phyloP scores from a whole-genome alignment of 2,329 filamentous ascomycete species.

The Emydomyces testavorans region DNA sequence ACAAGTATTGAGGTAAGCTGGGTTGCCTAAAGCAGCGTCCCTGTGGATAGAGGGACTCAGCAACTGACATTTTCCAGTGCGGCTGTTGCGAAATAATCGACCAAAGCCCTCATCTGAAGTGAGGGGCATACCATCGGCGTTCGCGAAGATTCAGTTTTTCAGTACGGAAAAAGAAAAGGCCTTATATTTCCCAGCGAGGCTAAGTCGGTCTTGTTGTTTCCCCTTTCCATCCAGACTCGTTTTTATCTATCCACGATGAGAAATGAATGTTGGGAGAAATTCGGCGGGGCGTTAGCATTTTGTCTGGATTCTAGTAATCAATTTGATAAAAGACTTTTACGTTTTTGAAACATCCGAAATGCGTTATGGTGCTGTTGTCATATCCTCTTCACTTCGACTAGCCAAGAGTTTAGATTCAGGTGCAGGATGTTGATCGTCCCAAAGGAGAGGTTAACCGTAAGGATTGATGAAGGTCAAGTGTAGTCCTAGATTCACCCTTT shows the following conservation, averaged over 20 bases:
- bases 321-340: slow-evolving; percentile 6
- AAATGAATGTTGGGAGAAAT: slow-evolving; percentile 12
- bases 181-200: background rate
- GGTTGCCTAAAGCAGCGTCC: background rate
- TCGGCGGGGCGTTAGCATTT: slow-evolving; percentile 12
- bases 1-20: slow-evolving; percentile 61
- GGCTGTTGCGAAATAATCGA: slow-evolving; percentile 40
- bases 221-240: slow-evolving; percentile 11
- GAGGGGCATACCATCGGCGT: background rate
- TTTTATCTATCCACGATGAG: slow-evolving; percentile 11
- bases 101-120: background rate
- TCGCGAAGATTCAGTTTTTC: background rate
- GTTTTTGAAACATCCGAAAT: slow-evolving; percentile 6
- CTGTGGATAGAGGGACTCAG: slow-evolving; percentile 11
- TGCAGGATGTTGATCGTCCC: too few species aligned
- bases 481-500: too few species aligned
- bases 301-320: slow-evolving; percentile 7
- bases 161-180: background rate
- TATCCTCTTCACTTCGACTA: background rate
- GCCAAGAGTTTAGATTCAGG: too few species aligned
- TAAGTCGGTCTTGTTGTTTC: slow-evolving; percentile 2
- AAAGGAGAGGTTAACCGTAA: too few species aligned
- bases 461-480: too few species aligned
- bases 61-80: slow-evolving; percentile 26
- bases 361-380: background rate